Base-by-base conservation (phyloP, 2,329 filamentous ascomycete genomes). In the Trichoderma koningiopsis region DNA sequence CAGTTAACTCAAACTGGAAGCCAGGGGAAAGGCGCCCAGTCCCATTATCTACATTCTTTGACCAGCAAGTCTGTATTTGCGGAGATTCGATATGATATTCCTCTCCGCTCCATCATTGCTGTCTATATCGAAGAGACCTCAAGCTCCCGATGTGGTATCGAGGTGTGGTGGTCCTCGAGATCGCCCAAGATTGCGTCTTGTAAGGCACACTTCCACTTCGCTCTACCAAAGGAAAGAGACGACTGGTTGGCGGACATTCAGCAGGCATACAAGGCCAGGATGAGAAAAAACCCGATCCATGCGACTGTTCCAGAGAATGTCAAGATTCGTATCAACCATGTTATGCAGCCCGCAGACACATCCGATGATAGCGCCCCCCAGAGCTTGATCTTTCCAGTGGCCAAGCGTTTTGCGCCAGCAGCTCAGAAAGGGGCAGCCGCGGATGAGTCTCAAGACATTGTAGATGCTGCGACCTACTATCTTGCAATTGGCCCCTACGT, bases 111-210 rank as follows among this genome's bases (percentile, higher is more conserved):
- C 47, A 80, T 88, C 29, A 83, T 88, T 47, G 84, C 86, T 2
- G 82, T 82, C 2, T 87, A 87, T 71, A 82, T 81, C 35, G 83
- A 85, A 35, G 85, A 87, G 73, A 82, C 81, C 55, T 81, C 81
- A 1, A 80, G 82, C 58, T 81, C 84, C 14, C 81, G 83, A 7
- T 86, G 85, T 56, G 84, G 84, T 6, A 76, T 88, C 62, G 86
- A 88, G 73, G 79, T 88, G 2, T 88, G 86, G 85, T 88, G 86
- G 86, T 83, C 81, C 69, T 82, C 82, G 16, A 75, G 78, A 19
- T 78, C 81, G 68, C 81, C 82, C 2, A 78, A 80, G 14, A 77
- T 85, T 52, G 78, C 81, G 16, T 87, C 85, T 71, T 79, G 79
- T 69, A 84, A 82, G 69, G 77, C 83, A 3, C 82, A 83, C 49